Percentiles rank a stretch among this genome's conserved stretches.
Evolutionary conservation across 1,284 basidiomycete species (phyloP).

Genomic region (Papiliotrema nemorosa): DNA sequence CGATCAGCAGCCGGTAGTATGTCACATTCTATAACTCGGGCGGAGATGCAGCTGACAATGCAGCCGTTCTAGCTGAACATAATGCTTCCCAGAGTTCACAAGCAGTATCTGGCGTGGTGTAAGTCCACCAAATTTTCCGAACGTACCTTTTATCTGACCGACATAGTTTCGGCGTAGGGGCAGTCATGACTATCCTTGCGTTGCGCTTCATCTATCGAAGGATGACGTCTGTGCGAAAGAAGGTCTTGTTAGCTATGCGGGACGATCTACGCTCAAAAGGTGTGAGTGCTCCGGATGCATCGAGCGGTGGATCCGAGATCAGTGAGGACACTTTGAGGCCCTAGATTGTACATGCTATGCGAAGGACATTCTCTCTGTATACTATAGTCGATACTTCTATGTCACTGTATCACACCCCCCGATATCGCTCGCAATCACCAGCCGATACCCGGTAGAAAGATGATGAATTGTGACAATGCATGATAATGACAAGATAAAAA

Average conservation of each 20-base stretch:
- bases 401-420: too few relatives aligned
- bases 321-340: neutral
- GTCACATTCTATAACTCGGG: neutral
- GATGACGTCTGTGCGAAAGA: conserved; percentile 54
- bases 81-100: conserved; percentile 14
- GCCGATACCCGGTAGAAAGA: too few relatives aligned
- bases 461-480: conserved; percentile 9
- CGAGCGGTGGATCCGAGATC: neutral
- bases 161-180: conserved; percentile 6
- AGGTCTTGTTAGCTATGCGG: conserved; percentile 5
- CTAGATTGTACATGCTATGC: neutral
- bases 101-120: conserved; percentile 60
- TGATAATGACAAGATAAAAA: neutral
- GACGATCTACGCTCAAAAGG: conserved; percentile 5
- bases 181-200: conserved; percentile 67
- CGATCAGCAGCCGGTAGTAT: neutral
- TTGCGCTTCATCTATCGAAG: conserved; percentile 77
- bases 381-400: too few relatives aligned
- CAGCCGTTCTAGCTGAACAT: conserved; percentile 4
- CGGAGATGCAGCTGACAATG: neutral
- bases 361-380: too few relatives aligned
- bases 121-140: conserved; percentile 37
- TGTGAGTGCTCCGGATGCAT: neutral
- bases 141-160: neutral
- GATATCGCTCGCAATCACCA: too few relatives aligned